Evolutionary conservation across 140 eudicot species (phyloP).

Genomic region (Cichorium intybus): DNA sequence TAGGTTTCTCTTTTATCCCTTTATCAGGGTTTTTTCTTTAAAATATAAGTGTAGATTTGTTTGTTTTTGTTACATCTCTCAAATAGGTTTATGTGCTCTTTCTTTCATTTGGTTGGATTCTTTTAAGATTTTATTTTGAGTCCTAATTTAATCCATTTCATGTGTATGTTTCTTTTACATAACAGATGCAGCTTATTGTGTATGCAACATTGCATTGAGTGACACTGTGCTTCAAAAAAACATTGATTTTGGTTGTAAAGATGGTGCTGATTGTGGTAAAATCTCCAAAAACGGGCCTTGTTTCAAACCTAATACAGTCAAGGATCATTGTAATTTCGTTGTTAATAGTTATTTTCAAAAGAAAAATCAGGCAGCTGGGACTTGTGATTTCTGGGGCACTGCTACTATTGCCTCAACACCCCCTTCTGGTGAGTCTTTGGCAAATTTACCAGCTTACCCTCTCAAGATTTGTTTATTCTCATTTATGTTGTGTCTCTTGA

Average conservation of each 20-base stretch:
- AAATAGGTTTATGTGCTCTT: neutral
- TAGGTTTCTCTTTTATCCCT: constrained; percentile 5
- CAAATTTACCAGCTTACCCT: constrained; percentile 20
- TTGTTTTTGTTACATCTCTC: neutral
- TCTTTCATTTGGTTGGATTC: neutral
- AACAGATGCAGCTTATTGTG: constrained; percentile 69
- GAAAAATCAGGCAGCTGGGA: constrained; percentile 37
- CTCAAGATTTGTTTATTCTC: neutral
- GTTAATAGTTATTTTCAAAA: constrained; percentile 62
- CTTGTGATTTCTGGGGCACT: constrained; percentile 53
- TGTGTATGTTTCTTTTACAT: neutral
- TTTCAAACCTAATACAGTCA: constrained; percentile 57
- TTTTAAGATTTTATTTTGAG: neutral
- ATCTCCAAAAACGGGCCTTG: constrained; percentile 51
- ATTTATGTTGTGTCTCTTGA: neutral
- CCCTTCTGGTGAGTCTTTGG: constrained; percentile 34
- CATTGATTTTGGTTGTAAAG: constrained; percentile 65
- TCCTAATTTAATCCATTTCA: neutral
- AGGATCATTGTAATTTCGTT: constrained; percentile 59
- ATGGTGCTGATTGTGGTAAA: constrained; percentile 61
- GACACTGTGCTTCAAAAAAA: constrained; percentile 46
- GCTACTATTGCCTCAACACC: constrained; percentile 31
- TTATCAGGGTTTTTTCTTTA: neutral
- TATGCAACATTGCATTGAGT: constrained; percentile 56
- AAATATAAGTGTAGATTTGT: neutral